Evolutionary conservation across 768 basidiomycete genomes (phyloP).

Genomic region (Termitomyces sp.): DNA sequence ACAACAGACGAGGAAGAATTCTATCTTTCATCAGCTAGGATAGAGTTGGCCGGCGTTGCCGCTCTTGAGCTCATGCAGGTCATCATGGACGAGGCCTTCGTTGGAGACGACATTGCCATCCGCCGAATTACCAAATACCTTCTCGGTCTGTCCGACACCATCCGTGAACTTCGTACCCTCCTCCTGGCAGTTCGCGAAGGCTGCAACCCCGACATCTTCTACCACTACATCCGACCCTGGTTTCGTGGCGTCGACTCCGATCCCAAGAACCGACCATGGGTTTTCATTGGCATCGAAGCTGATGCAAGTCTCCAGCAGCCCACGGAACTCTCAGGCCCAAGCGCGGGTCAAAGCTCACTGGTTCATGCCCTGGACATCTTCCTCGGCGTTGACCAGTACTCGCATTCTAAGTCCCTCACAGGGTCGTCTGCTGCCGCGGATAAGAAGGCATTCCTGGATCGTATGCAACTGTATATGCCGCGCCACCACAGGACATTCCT

Average conservation of each 20-base stretch:
- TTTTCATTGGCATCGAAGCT: conserved; percentile 52
- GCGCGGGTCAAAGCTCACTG: conserved; percentile 79
- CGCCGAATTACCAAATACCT: conserved; percentile 68
- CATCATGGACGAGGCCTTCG: conserved; percentile 88
- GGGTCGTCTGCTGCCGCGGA: conserved; percentile 20
- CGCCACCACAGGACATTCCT: conserved; percentile 75
- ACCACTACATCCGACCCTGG: conserved; percentile 76
- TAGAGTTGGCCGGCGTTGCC: conserved; percentile 85
- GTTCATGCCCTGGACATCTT: conserved; percentile 75
- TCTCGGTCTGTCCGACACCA: conserved; percentile 50
- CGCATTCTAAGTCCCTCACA: conserved; percentile 19
- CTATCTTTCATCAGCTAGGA: conserved; percentile 83
- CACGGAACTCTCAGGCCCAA: conserved; percentile 70
- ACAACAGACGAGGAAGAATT: conserved; percentile 85
- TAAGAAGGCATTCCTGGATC: conserved; percentile 49
- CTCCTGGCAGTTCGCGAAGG: conserved; percentile 64
- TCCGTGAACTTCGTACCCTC: conserved; percentile 60
- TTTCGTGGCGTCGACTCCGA: conserved; percentile 70
- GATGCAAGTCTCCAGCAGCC: conserved; percentile 35
- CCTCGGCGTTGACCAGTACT: conserved; percentile 59
- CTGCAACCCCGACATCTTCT: conserved; percentile 75
- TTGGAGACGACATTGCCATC: conserved; percentile 62
- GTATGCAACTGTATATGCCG: conserved; percentile 86
- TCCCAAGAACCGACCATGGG: conserved; percentile 34
- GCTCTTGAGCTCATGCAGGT: conserved; percentile 82